These are phyloP conservation scores for Nemania abortiva DNA, from an alignment of 2,329 filamentous ascomycete genomes.

Conservation along the genomic window DNA sequence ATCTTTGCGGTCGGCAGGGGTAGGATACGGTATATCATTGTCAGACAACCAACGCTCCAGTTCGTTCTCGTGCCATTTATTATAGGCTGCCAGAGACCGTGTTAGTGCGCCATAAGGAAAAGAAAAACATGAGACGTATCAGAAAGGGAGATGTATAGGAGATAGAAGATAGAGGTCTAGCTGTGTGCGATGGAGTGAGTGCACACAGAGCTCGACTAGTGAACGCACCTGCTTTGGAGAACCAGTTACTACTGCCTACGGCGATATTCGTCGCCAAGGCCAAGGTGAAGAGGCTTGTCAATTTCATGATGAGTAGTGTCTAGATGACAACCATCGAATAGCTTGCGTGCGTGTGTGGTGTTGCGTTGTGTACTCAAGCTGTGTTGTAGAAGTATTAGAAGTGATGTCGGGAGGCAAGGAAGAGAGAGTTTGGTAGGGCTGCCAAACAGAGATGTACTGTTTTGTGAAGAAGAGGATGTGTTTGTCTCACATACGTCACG, in stretches of 20 bases:
- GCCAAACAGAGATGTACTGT: slow-evolving; percentile 3
- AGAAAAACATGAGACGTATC: not conserved
- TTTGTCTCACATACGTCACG: slow-evolving; percentile 42
- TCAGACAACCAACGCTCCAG: slow-evolving; percentile 97
- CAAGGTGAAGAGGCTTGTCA: slow-evolving; percentile 76
- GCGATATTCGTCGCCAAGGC: slow-evolving; percentile 78
- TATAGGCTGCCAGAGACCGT: slow-evolving; percentile 76
- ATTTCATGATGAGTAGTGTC: slow-evolving; percentile 73
- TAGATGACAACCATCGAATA: not conserved
- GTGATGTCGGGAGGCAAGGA: not conserved
- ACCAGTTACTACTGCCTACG: slow-evolving; percentile 84
- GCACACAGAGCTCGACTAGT: not conserved
- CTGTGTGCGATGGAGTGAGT: not conserved
- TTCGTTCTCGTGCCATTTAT: slow-evolving; percentile 99
- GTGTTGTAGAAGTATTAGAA: not conserved
- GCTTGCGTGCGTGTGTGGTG: not conserved
- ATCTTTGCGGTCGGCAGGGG: slow-evolving; percentile 89
- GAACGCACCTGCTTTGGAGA: slow-evolving; percentile 82
- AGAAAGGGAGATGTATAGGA: not conserved
- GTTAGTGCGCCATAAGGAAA: slow-evolving; percentile 41
- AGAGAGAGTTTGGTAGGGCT: not conserved
- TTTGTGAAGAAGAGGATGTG: slow-evolving; percentile 13
- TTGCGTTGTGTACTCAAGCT: not conserved
- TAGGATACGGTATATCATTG: slow-evolving; percentile 90
- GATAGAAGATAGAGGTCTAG: not conserved